A percentile compares a stretch with the other conserved stretches of the same genome.
Conservation (phyloP, 768 basidiomycete species). For the Kwoniella shandongensis region DNA sequence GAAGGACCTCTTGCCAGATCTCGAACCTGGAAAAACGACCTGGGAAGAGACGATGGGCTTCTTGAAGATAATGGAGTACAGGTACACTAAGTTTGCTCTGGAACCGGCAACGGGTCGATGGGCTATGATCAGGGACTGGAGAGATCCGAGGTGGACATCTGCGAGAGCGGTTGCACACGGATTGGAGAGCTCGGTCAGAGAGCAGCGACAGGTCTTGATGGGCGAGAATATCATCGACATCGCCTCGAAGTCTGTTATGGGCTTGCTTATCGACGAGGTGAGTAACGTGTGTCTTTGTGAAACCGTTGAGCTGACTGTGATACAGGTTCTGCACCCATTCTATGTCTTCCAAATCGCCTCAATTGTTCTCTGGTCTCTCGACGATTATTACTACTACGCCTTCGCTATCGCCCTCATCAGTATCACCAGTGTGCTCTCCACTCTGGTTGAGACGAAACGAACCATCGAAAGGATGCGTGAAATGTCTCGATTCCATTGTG, state of each 20-base stretch:
- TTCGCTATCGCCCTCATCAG: slow-evolving; percentile 95
- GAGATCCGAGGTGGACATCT: slow-evolving; percentile 72
- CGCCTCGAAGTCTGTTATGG: slow-evolving; percentile 74
- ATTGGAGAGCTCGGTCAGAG: slow-evolving; percentile 59
- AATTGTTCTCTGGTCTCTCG: slow-evolving; percentile 87
- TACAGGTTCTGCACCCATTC: slow-evolving; percentile 88
- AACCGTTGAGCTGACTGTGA: slow-evolving; percentile 1
- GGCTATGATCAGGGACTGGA: slow-evolving; percentile 80
- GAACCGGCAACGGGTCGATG: slow-evolving; percentile 83
- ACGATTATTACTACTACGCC: slow-evolving; percentile 96
- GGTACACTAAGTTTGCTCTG: slow-evolving; percentile 85
- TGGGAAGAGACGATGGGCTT: slow-evolving; percentile 55
- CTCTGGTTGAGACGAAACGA: slow-evolving; percentile 89
- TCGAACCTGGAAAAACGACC: slow-evolving; percentile 50
- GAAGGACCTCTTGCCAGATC: slow-evolving; percentile 51
- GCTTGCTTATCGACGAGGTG: slow-evolving; percentile 86
- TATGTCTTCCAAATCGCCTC: slow-evolving; percentile 98
- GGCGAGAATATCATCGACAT: slow-evolving; percentile 86
- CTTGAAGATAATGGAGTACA: slow-evolving; percentile 78
- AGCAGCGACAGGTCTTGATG: slow-evolving; percentile 73
- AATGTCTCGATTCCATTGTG: slow-evolving; percentile 87
- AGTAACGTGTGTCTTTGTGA: slow-evolving; percentile 17
- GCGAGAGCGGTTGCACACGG: slow-evolving; percentile 67
- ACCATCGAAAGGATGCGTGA: slow-evolving; percentile 92
- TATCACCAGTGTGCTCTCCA: slow-evolving; percentile 74